A percentile compares a stretch with the other conserved stretches of the same genome.
These are phyloP conservation scores for Meyerozyma carpophila DNA, from an alignment of 1,139 yeast species.

Conservation along the genomic window DNA sequence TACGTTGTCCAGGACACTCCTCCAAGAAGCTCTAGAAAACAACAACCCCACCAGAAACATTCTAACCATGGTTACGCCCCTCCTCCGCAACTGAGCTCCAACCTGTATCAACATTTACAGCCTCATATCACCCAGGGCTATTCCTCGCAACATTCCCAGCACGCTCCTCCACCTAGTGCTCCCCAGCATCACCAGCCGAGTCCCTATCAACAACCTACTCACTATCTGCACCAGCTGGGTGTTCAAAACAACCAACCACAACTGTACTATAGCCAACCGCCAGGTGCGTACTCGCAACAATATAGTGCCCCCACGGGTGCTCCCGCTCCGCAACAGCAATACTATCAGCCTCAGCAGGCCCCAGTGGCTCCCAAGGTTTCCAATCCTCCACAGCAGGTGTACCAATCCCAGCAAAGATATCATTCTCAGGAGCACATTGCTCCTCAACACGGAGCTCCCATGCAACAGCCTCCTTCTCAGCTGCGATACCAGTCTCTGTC, in stretches of 20 bases:
- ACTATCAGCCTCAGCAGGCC: conserved; percentile 11
- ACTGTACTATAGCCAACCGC: conserved; percentile 4
- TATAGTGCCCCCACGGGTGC: conserved; percentile 2
- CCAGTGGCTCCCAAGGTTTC: conserved; percentile 1
- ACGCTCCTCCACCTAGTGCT: conserved; percentile 11
- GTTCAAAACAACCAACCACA: conserved; percentile 9
- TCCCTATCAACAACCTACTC: conserved; percentile 9
- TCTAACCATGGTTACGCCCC: conserved; percentile 12
- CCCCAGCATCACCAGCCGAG: conserved; percentile 13
- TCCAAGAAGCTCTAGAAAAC: conserved; percentile 13
- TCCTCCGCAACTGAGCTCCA: conserved; percentile 12
- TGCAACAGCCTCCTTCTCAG: neutral
- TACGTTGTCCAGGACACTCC: conserved; percentile 22
- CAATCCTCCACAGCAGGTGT: conserved; percentile 1
- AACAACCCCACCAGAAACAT: conserved; percentile 8
- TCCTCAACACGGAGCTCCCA: neutral
- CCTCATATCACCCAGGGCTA: conserved; percentile 3
- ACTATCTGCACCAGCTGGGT: conserved; percentile 14
- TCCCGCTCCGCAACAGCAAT: conserved; percentile 13
- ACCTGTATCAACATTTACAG: conserved; percentile 7
- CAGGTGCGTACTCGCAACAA: conserved; percentile 1
- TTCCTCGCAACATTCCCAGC: conserved; percentile 4
- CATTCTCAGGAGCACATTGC: neutral
- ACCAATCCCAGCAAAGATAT: conserved; percentile 2
- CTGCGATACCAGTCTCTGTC: neutral